Percentiles rank a stretch among this genome's conserved stretches.
Conservation (phyloP, 768 basidiomycete genomes). For the Amanita polypyramis region DNA sequence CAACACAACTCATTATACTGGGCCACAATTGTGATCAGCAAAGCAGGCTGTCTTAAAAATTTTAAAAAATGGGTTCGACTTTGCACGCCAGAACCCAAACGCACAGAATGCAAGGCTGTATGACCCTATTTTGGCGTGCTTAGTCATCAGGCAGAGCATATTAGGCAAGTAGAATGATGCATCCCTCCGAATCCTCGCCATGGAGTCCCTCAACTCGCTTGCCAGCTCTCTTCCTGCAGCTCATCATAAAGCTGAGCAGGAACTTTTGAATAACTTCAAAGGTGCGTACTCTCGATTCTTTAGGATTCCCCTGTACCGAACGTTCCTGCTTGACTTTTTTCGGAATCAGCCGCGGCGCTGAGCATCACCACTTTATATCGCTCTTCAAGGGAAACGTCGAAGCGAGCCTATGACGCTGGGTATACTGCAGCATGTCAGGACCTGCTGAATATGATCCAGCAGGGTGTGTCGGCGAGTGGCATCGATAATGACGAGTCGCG, state of each 20-base stretch:
- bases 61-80: too few relatives aligned
- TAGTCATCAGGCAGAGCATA: neutral
- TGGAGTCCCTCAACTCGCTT: constrained; percentile 75
- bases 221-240: constrained; percentile 63
- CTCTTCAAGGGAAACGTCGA: constrained; percentile 66
- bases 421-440: constrained; percentile 76
- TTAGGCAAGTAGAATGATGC: neutral
- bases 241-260: constrained; percentile 73
- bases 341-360: constrained; percentile 57
- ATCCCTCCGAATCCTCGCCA: constrained; percentile 15
- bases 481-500: constrained; percentile 33
- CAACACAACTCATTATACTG: too few relatives aligned
- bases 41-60: too few relatives aligned
- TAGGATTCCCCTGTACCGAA: neutral
- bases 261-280: constrained; percentile 74
- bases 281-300: constrained; percentile 26
- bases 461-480: constrained; percentile 60
- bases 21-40: too few relatives aligned
- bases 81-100: too few relatives aligned
- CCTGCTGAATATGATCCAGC: constrained; percentile 72
- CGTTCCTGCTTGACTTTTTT: neutral
- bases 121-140: neutral
- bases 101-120: too few relatives aligned
- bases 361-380: constrained; percentile 81
- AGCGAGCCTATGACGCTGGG: constrained; percentile 72